phyloP scores from a whole-genome alignment of 768 basidiomycete species.

The Russula ochroleuca region DNA sequence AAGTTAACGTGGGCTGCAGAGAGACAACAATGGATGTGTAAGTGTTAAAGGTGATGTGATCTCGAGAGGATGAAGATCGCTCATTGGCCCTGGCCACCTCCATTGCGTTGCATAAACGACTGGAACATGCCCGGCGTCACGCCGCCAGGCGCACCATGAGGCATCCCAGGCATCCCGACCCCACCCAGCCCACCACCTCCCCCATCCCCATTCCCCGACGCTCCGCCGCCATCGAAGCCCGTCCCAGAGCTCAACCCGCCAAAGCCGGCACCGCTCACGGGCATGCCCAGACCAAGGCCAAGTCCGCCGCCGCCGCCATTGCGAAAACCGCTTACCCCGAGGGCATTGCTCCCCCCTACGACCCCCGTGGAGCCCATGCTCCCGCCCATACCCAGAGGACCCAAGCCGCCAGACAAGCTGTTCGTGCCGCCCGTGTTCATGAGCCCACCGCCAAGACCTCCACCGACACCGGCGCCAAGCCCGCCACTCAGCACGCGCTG shows the following conservation, averaged over 20 bases:
- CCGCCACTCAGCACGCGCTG: slow-evolving; percentile 20
- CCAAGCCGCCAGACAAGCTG: slow-evolving; percentile 11
- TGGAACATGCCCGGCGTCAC: slow-evolving; percentile 24
- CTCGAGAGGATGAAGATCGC: not conserved
- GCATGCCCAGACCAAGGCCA: slow-evolving; percentile 8
- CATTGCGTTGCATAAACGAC: slow-evolving; percentile 25
- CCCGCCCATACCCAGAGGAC: not conserved
- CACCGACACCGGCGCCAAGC: slow-evolving; percentile 14
- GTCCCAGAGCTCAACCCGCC: slow-evolving; percentile 1
- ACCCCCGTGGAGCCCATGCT: not conserved
- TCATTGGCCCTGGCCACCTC: slow-evolving; percentile 20
- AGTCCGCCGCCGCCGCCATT: not conserved
- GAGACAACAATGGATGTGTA: not conserved
- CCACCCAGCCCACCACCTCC: not conserved
- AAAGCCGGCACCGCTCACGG: slow-evolving; percentile 5
- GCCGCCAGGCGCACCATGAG: not conserved
- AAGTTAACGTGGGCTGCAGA: not conserved
- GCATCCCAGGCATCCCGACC: slow-evolving; percentile 10
- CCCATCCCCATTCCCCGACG: not conserved
- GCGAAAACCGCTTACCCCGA: not conserved
- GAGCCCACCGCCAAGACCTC: slow-evolving; percentile 10
- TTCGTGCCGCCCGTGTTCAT: slow-evolving; percentile 12
- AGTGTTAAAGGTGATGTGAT: not conserved
- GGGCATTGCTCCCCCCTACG: not conserved
- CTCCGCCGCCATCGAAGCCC: not conserved